These are phyloP conservation scores for Angomonas ambiguus DNA, from an alignment of 208 protist species.

Conservation along the genomic window DNA sequence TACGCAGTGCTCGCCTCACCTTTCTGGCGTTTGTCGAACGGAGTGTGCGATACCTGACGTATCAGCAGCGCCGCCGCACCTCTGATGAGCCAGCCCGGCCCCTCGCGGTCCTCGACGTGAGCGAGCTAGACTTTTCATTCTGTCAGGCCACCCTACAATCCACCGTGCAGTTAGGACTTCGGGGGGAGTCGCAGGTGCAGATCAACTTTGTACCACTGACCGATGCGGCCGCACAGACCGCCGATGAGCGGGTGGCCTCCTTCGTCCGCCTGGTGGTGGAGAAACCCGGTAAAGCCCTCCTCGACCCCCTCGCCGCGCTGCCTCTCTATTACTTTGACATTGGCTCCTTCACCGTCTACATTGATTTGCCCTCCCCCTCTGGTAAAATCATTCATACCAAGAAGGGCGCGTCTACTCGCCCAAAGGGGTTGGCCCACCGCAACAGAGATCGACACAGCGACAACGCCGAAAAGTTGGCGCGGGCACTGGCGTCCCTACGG, in stretches of 20 bases:
- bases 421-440: neutral
- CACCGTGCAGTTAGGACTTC: constrained; percentile 45
- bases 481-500: constrained; percentile 36
- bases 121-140: constrained; percentile 64
- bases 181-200: constrained; percentile 40
- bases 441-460: constrained; percentile 20
- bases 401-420: neutral
- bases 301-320: constrained; percentile 37
- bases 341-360: constrained; percentile 49
- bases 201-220: constrained; percentile 60
- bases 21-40: constrained; percentile 52
- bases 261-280: constrained; percentile 40
- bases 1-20: constrained; percentile 56
- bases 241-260: constrained; percentile 28
- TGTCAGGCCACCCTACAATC: constrained; percentile 53
- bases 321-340: constrained; percentile 44
- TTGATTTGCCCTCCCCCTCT: constrained; percentile 29
- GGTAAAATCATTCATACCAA: neutral
- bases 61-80: constrained; percentile 19
- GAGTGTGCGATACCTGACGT: constrained; percentile 21
- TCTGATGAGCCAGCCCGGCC: constrained; percentile 28
- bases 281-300: constrained; percentile 17
- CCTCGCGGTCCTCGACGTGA: constrained; percentile 61
- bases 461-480: constrained; percentile 30
- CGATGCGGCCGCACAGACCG: constrained; percentile 25